phyloP scores from a whole-genome alignment of 257 asterid genomes.

The Ajuga chamaepitys region DNA sequence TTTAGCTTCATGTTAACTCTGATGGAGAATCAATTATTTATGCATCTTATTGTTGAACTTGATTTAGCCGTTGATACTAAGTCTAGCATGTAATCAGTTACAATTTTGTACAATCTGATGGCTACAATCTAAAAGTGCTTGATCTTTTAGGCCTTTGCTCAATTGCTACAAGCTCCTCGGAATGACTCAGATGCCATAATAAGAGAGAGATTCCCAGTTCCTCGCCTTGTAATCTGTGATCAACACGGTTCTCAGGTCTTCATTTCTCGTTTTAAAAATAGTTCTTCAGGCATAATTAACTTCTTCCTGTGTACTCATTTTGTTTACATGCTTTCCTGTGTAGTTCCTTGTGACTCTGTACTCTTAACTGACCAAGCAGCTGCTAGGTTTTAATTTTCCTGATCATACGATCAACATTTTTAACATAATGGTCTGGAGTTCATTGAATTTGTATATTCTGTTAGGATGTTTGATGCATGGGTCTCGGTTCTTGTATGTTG shows the following conservation, averaged over 20 bases:
- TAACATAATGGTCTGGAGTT: background rate
- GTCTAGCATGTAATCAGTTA: background rate
- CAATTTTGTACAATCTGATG: constrained; percentile 5
- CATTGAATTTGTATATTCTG: background rate
- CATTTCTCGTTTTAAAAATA: constrained; percentile 11
- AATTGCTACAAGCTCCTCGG: constrained; percentile 73
- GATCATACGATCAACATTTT: background rate
- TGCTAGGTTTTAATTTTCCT: background rate
- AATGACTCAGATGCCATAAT: constrained; percentile 67
- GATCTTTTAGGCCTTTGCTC: constrained; percentile 70
- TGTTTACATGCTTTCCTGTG: background rate
- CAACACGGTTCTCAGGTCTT: constrained; percentile 95
- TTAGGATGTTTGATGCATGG: background rate
- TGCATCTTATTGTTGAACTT: constrained; percentile 2
- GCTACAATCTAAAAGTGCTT: constrained; percentile 10
- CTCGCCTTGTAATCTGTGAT: constrained; percentile 92
- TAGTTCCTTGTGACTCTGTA: background rate
- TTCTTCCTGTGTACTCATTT: background rate
- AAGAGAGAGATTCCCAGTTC: constrained; percentile 88
- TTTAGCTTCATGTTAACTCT: background rate
- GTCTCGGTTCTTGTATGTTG: background rate
- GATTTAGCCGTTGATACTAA: constrained; percentile 3
- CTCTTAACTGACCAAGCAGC: background rate
- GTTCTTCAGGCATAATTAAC: constrained; percentile 7
- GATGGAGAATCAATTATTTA: background rate